Conservation (phyloP, 148 eudicot species). For the Nepenthes mirabilis region DNA sequence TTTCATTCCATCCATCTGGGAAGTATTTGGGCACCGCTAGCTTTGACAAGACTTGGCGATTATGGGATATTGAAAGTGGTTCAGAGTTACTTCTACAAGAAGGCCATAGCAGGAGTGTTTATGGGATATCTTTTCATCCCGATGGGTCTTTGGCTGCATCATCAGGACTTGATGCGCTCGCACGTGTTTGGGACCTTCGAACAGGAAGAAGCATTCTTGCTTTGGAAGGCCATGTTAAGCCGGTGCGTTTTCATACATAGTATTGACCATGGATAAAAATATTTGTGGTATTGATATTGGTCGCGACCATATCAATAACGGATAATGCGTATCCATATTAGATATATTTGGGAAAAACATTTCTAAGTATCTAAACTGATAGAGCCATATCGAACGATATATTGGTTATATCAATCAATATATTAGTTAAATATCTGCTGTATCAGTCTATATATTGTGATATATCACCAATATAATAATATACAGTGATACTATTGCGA, state of each 20-base stretch:
- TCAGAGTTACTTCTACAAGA: conserved; percentile 91
- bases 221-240: conserved; percentile 89
- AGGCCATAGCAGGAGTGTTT: conserved; percentile 92
- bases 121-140: conserved; percentile 71
- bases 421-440: too few species aligned
- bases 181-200: conserved; percentile 94
- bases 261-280: too few species aligned
- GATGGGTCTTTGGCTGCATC: conserved; percentile 93
- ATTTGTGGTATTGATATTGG: too few species aligned
- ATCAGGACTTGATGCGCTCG: conserved; percentile 84
- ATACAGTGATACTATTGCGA: too few species aligned
- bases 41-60: conserved; percentile 95
- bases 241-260: conserved; percentile 29
- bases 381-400: too few species aligned
- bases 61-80: conserved; percentile 84
- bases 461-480: too few species aligned
- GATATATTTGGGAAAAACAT: too few species aligned
- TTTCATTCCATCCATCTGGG: conserved; percentile 86
- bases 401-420: too few species aligned
- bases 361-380: too few species aligned
- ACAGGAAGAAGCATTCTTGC: conserved; percentile 90
- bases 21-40: conserved; percentile 90
- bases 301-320: too few species aligned
- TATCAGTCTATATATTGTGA: too few species aligned
- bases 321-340: too few species aligned